Percentiles rank a stretch among this genome's conserved stretches.
Evolutionary conservation across 2,329 filamentous ascomycete genomes (phyloP).

Genomic region (Aspergillus quadricinctus): DNA sequence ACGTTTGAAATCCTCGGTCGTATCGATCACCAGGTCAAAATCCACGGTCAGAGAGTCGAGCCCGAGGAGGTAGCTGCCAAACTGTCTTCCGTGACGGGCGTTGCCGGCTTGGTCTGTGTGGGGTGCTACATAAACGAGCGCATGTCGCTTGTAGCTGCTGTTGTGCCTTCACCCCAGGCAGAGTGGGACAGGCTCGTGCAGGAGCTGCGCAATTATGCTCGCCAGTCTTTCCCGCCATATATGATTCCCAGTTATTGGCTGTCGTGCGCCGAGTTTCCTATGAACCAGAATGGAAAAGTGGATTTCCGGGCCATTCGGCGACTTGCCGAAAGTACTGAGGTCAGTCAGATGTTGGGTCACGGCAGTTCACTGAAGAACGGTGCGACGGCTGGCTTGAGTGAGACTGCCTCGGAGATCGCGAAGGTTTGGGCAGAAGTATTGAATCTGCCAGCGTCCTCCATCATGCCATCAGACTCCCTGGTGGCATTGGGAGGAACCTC

Average conservation of each 20-base stretch:
- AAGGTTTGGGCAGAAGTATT: constrained; percentile 4
- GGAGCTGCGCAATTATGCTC: neutral
- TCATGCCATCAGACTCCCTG: neutral
- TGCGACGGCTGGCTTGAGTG: neutral
- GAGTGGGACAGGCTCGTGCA: neutral
- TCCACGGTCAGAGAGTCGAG: constrained; percentile 2
- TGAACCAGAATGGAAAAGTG: neutral
- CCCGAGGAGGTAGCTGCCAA: neutral
- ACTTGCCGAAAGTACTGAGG: neutral
- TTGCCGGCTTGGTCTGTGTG: neutral
- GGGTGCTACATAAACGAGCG: neutral
- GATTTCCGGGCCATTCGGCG: neutral
- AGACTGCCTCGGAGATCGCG: neutral
- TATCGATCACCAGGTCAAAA: constrained; percentile 1
- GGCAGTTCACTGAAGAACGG: neutral
- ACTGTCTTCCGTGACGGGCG: neutral
- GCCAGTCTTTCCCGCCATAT: neutral
- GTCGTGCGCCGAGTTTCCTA: neutral
- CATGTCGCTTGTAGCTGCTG: neutral
- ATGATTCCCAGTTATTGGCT: neutral
- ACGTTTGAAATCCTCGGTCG: neutral
- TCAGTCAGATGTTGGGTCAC: neutral
- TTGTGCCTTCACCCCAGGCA: neutral
- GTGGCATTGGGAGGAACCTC: constrained; percentile 5
- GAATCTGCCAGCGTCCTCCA: neutral